Evolutionary conservation across 257 asterid genomes (phyloP).

Genomic region (Solanum medicagineum): DNA sequence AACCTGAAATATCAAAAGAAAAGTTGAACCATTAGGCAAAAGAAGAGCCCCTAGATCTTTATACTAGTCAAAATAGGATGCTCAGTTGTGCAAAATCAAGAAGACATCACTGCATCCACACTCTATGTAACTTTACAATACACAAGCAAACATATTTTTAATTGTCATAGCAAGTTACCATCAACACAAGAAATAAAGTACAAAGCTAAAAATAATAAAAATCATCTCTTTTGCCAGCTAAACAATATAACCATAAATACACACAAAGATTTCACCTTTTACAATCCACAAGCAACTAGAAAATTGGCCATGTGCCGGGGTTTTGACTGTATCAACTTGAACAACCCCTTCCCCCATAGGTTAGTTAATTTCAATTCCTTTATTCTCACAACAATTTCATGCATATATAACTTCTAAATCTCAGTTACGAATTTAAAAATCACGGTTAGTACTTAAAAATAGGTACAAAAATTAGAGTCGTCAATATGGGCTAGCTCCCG

Average conservation of each 20-base stretch:
- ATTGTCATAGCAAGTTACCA: background rate
- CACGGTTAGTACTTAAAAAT: background rate
- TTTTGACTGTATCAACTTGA: background rate
- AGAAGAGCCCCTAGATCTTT: background rate
- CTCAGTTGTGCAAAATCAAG: background rate
- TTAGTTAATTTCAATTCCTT: background rate
- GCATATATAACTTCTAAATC: background rate
- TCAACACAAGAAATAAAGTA: background rate
- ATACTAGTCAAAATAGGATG: background rate
- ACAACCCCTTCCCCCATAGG: background rate
- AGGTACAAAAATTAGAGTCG: background rate
- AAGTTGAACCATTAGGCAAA: background rate
- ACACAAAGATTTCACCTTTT: background rate
- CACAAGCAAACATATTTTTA: background rate
- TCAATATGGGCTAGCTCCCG: no score
- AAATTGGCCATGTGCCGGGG: background rate
- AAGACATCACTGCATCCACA: background rate
- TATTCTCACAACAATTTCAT: background rate
- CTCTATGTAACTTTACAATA: background rate
- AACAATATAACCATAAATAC: background rate
- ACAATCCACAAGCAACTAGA: background rate
- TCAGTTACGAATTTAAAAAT: background rate
- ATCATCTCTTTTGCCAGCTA: background rate
- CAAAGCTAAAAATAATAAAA: background rate
- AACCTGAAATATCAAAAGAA: background rate